These are phyloP conservation scores for Beverwykella pulmonaria DNA, from an alignment of 495 filamentous ascomycete species.

Conservation along the genomic window DNA sequence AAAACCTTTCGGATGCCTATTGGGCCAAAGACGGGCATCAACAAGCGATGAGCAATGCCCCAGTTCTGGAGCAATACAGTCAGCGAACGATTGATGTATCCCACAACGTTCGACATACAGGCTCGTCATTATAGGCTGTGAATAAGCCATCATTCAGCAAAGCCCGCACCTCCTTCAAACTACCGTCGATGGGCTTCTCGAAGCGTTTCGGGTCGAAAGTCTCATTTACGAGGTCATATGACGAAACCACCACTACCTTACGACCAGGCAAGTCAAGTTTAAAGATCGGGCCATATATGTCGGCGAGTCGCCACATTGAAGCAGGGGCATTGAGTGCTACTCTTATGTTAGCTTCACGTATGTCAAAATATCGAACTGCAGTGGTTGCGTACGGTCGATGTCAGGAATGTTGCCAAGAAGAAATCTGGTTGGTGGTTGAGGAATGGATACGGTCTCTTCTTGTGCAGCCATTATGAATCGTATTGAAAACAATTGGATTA, in stretches of 20 bases:
- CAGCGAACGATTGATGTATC: neutral
- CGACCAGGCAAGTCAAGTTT: constrained; percentile 55
- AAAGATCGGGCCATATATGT: constrained; percentile 71
- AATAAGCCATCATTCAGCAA: constrained; percentile 70
- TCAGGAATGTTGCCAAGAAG: constrained; percentile 18
- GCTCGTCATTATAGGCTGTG: constrained; percentile 61
- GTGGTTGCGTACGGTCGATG: constrained; percentile 8
- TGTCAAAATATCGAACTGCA: no score
- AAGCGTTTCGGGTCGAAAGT: constrained; percentile 68
- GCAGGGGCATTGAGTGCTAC: neutral
- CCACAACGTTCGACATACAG: constrained; percentile 19
- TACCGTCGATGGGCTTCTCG: constrained; percentile 53
- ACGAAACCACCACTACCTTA: constrained; percentile 48
- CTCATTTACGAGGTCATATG: constrained; percentile 63
- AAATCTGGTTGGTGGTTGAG: constrained; percentile 10
- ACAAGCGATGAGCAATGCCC: constrained; percentile 69
- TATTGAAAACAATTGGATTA: neutral
- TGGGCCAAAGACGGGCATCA: constrained; percentile 69
- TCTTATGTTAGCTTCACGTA: no score
- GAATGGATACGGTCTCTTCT: constrained; percentile 10
- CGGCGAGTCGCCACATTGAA: constrained; percentile 60
- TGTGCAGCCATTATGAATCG: constrained; percentile 2
- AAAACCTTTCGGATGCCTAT: constrained; percentile 55
- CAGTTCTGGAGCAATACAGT: constrained; percentile 52
- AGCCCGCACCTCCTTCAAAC: constrained; percentile 60